phyloP scores from a whole-genome alignment of 106 monocot genomes.

The Dendrobium officinale region DNA sequence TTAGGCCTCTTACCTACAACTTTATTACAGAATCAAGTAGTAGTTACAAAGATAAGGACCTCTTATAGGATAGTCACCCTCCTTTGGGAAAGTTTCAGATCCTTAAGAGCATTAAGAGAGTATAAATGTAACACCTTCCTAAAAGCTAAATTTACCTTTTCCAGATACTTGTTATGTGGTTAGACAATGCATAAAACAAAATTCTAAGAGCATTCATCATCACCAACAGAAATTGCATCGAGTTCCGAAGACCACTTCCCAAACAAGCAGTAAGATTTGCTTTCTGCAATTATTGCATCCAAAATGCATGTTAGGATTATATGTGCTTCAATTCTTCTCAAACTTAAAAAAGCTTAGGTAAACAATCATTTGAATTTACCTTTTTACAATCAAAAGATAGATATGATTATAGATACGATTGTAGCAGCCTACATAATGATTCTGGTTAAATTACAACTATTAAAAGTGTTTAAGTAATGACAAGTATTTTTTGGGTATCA shows the following conservation, averaged over 20 bases:
- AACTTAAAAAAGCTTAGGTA: too few species aligned
- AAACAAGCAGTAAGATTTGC: neutral
- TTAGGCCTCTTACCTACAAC: neutral
- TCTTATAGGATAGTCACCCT: neutral
- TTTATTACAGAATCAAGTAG: neutral
- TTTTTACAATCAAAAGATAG: too few species aligned
- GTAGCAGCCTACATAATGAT: too few species aligned
- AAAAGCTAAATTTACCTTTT: neutral
- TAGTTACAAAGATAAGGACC: neutral
- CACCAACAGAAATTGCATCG: neutral
- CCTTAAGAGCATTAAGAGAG: neutral
- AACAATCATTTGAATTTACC: too few species aligned
- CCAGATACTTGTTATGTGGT: neutral
- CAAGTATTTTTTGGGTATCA: too few species aligned
- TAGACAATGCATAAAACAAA: neutral
- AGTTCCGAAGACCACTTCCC: neutral
- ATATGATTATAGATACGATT: too few species aligned
- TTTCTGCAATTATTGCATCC: neutral
- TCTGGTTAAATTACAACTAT: too few species aligned
- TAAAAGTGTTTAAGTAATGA: too few species aligned
- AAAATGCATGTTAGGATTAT: neutral
- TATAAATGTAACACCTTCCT: neutral
- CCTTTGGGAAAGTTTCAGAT: neutral
- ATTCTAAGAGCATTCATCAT: neutral
- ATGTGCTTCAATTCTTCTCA: neutral